Evolutionary conservation across 805 yeast genomes (phyloP), one percentile per base, ranked within the genome.

Genomic region (Suhomyces tanzawaensis): DNA sequence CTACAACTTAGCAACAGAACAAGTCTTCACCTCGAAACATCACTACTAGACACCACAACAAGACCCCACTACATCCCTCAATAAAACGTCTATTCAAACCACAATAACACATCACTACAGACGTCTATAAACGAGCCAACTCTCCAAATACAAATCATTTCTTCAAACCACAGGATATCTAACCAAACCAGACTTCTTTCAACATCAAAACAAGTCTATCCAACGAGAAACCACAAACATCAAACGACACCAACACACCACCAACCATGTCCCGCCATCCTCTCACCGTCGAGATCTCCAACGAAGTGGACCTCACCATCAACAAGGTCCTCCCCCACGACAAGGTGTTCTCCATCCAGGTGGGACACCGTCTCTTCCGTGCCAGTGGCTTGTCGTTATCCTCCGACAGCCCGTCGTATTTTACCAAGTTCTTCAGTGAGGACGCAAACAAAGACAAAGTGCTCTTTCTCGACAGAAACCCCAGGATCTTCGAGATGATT

Each of bases 341-440:
- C 29, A 75, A 70, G 40, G 77, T 85, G 60, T 88, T 74, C 60
- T 69, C 80, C 13, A 72, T 88, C 18, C 86, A 82, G 53, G 79
- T 87, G 9, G 95, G 95, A 0, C 72, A 69, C 28, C 69, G 68
- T 45, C 46, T 77, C 18, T 88, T 81, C 57, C 66, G 71, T n/a
- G 49, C 82, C 13, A 81, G 88, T 52, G 96, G 96, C 1, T 90
- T 93, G 0, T 86, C 95, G 2, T 61, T 89, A 26, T 82, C 88
- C 18, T 84, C 85, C 2, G 96, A 89, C 61, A 82, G 82, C 0
- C 97, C 97, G 0, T 85, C 95, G 4, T 88, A 85, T 56, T 90
- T 89, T 66, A 87, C 96, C 2, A 68, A 73, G 19, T 86, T 69
- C 62, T 89, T 89, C 56, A 48, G 51, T 4, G 52, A 63, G 15